Percentiles rank a stretch among this genome's conserved stretches.
These are phyloP conservation scores for Aureoboletus auriporus DNA, from an alignment of 768 basidiomycete genomes.

Conservation along the genomic window DNA sequence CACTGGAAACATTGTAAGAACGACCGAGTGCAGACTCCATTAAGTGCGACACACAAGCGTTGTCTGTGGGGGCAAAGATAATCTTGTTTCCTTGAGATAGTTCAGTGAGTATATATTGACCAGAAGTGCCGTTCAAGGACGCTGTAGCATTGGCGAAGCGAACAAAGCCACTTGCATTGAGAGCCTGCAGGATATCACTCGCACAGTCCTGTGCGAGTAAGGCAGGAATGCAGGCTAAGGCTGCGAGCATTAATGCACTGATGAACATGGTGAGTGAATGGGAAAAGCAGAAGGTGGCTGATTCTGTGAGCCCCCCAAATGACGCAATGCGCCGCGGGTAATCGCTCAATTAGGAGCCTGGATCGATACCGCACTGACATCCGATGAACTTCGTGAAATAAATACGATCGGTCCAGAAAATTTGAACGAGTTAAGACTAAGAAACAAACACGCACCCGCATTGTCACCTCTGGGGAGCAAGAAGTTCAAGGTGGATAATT, in stretches of 20 bases:
- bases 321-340: no score
- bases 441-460: no score
- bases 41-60: conserved; percentile 43
- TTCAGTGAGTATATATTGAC: conserved; percentile 39
- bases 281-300: background rate
- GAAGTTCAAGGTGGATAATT: no score
- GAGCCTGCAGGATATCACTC: conserved; percentile 32
- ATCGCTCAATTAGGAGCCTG: no score
- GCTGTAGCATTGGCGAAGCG: conserved; percentile 37
- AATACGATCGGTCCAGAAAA: no score
- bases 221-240: conserved; percentile 23
- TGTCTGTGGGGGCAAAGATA: conserved; percentile 55
- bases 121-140: conserved; percentile 43
- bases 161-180: conserved; percentile 39
- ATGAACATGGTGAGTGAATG: conserved; percentile 18
- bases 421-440: no score
- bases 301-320: conserved; percentile 2
- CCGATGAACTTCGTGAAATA: no score
- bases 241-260: background rate
- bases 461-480: no score
- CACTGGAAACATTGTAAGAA: conserved; percentile 11
- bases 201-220: conserved; percentile 32
- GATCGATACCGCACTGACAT: no score
- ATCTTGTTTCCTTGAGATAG: conserved; percentile 45
- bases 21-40: background rate